Evolutionary conservation across 2,329 filamentous ascomycete species (phyloP), one percentile per base, ranked within the genome.

Genomic region (Exophiala sideris): DNA sequence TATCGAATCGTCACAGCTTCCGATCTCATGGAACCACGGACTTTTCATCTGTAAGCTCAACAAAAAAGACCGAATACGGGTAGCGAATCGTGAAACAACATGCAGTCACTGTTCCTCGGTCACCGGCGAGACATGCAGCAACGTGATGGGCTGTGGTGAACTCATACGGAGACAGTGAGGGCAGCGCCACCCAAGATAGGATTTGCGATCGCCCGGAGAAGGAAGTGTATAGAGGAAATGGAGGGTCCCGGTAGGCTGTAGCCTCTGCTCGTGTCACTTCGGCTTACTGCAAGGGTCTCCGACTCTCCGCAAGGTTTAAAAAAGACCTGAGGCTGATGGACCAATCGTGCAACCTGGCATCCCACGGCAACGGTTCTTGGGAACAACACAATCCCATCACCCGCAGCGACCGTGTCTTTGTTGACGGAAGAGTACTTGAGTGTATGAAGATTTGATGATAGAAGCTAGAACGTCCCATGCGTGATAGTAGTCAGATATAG

Each of bases 111-210:
- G 41, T 44, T 44, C 32, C 41, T 29, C 51, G 51, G 51, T 18
- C 21, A 40, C 51, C 33, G 51, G 44, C 41, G 44, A 45, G 45
- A 42, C 41, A 44, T 44, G 41, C 41, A 44, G 41, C 10, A 44
- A 44, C 4, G 2, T 44, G 41, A 44, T 32, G 41, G 41, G 21
- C 24, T 29, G 41, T 24, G 20, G 21, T 44, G 41, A 5, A 41
- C 20, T 24, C 24, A 29, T 29, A 29, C 24, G 24, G 24, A 29
- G 24, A 29, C 24, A 29, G 7, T 29, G 8, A 12, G 29, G 18
- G 35, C 35, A 38, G 35, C 41, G n/a, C 41, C 41, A 44, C 41
- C 24, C 21, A n/a, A 24, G 21, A 44, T 44, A n/a, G 41, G 29
- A 24, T 11, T 20, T 24, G 14, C 21, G 18, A 32, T 44, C 41